A percentile compares a stretch with the other conserved stretches of the same genome.
Conservation (phyloP, 1,139 yeast species). For the Hemisphaericaspora subhashii region DNA sequence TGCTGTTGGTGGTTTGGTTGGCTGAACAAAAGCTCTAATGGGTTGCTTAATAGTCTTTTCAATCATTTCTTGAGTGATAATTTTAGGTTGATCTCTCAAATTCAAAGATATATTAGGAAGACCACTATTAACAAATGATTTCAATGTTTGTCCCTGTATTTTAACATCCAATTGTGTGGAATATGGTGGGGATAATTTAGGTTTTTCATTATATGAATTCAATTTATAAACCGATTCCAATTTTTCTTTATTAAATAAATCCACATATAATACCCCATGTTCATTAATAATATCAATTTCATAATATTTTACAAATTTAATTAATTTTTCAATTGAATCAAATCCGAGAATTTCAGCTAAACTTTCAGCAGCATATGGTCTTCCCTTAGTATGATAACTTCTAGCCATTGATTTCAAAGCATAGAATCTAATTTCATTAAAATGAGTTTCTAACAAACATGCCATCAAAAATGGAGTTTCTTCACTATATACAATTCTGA, state of each 20-base stretch:
- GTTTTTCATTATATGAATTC: conserved; percentile 45
- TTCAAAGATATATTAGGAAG: conserved; percentile 28
- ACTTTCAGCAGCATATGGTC: conserved; percentile 54
- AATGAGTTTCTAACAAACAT: conserved; percentile 77
- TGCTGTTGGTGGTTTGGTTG: background rate
- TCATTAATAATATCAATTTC: conserved; percentile 51
- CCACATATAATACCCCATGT: conserved; percentile 41
- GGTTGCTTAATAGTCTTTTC: background rate
- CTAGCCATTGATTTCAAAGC: conserved; percentile 70
- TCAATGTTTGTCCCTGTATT: conserved; percentile 32
- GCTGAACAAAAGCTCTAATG: background rate
- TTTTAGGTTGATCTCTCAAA: conserved; percentile 14
- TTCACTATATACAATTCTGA: conserved; percentile 49
- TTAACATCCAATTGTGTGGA: conserved; percentile 54
- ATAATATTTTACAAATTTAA: conserved; percentile 62
- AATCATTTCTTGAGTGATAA: conserved; percentile 3
- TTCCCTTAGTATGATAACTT: conserved; percentile 70
- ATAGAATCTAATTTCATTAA: conserved; percentile 75
- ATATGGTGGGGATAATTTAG: conserved; percentile 56
- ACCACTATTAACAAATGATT: conserved; percentile 41
- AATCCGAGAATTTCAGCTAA: conserved; percentile 62
- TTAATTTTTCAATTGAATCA: conserved; percentile 54
- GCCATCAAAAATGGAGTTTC: conserved; percentile 68
- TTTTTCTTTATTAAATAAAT: conserved; percentile 53
- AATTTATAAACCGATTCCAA: conserved; percentile 44